Conservation (phyloP, 2,329 filamentous ascomycete species). For the Colletotrichum brevisporum region DNA sequence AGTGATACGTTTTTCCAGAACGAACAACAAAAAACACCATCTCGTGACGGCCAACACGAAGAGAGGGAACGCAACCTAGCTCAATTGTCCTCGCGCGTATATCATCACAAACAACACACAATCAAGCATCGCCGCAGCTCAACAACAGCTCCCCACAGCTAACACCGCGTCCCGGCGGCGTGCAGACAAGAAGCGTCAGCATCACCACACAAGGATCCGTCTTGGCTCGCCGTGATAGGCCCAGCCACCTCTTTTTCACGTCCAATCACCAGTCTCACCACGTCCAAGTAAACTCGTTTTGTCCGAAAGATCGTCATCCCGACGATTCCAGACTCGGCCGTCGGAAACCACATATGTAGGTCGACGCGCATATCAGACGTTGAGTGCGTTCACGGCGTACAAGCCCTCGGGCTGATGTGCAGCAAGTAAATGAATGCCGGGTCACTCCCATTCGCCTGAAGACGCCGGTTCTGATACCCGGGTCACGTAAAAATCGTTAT, state of each 20-base stretch:
- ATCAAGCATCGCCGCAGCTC: neutral
- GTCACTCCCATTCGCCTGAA: conserved; percentile 30
- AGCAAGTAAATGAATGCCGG: neutral
- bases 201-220: conserved; percentile 4
- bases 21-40: too few species aligned
- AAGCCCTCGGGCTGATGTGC: conserved; percentile 2
- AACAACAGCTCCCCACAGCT: conserved; percentile 2
- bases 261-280: neutral
- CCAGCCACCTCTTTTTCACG: conserved; percentile 2
- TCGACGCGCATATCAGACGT: too few species aligned
- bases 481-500: neutral
- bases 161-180: neutral
- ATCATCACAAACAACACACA: neutral
- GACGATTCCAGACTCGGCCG: neutral
- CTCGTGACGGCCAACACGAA: too few species aligned
- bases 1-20: too few species aligned
- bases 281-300: neutral
- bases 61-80: too few species aligned
- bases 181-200: neutral
- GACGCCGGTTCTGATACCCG: conserved; percentile 18
- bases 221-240: conserved; percentile 9
- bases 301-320: neutral
- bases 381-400: neutral
- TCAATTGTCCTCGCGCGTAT: too few species aligned
- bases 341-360: too few species aligned